These are phyloP conservation scores for Chamaecyparis obtusa DNA, from an alignment of 75 land plant genomes.

Conservation along the genomic window DNA sequence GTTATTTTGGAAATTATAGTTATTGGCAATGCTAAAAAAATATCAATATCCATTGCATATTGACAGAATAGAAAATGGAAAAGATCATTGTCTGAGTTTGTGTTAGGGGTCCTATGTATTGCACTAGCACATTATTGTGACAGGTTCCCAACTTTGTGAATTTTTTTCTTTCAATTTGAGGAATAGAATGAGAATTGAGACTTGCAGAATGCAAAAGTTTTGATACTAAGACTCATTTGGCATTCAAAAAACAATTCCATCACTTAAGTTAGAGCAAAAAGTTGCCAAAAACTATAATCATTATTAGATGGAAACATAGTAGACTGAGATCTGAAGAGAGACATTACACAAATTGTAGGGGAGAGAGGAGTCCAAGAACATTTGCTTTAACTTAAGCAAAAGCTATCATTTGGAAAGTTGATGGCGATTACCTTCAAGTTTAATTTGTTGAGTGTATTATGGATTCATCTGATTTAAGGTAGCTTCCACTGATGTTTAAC, in stretches of 20 bases:
- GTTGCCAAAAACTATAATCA: background rate
- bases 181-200: background rate
- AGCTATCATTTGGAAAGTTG: background rate
- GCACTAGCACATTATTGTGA: background rate
- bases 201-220: background rate
- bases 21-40: background rate
- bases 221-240: background rate
- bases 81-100: background rate
- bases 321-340: background rate
- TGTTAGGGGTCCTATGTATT: background rate
- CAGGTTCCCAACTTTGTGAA: background rate
- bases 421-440: background rate
- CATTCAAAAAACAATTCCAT: background rate
- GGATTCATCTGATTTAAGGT: background rate
- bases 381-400: too few relatives aligned
- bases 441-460: too few relatives aligned
- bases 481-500: background rate
- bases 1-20: background rate
- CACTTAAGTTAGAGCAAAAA: background rate
- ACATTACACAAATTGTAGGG: background rate
- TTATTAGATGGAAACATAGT: background rate
- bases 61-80: background rate
- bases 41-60: background rate
- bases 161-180: background rate
- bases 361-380: background rate